Conservation (phyloP, 108 stramenopile genomes). For the Stephanodiscus triporus region DNA sequence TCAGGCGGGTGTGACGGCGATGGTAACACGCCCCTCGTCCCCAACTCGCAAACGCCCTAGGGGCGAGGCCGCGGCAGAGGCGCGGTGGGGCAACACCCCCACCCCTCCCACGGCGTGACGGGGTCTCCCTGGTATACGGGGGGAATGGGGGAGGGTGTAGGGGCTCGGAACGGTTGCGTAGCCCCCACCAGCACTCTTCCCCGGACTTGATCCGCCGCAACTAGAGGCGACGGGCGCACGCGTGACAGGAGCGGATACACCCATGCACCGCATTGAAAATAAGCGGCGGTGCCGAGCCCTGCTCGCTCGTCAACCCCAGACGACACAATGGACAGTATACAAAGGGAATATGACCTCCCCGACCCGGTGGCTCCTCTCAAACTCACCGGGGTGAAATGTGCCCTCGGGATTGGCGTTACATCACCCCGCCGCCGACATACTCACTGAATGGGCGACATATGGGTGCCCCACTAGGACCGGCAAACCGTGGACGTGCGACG, state of each 20-base stretch:
- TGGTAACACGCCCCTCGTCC: too few relatives aligned
- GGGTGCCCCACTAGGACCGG: slow-evolving; percentile 1
- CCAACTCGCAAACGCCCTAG: too few relatives aligned
- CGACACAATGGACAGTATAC: not conserved
- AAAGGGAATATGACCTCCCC: slow-evolving; percentile 6
- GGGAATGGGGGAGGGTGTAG: too few relatives aligned
- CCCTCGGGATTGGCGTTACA: slow-evolving; percentile 1
- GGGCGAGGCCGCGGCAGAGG: too few relatives aligned
- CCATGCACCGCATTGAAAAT: not conserved
- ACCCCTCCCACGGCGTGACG: too few relatives aligned
- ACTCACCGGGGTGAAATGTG: not conserved
- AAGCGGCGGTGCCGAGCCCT: not conserved
- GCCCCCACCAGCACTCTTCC: not conserved
- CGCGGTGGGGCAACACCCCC: too few relatives aligned
- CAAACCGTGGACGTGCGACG: slow-evolving; percentile 4
- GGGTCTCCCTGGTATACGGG: too few relatives aligned
- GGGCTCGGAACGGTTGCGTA: too few relatives aligned
- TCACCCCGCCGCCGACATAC: slow-evolving; percentile 3
- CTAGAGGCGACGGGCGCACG: not conserved
- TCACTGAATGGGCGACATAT: slow-evolving; percentile 4
- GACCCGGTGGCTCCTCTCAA: not conserved
- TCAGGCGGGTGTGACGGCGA: too few relatives aligned
- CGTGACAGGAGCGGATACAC: not conserved
- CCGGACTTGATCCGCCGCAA: not conserved
- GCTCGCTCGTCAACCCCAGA: not conserved